phyloP scores from a whole-genome alignment of 176 grass and related monocot genomes.

The Aegilops longissima region DNA sequence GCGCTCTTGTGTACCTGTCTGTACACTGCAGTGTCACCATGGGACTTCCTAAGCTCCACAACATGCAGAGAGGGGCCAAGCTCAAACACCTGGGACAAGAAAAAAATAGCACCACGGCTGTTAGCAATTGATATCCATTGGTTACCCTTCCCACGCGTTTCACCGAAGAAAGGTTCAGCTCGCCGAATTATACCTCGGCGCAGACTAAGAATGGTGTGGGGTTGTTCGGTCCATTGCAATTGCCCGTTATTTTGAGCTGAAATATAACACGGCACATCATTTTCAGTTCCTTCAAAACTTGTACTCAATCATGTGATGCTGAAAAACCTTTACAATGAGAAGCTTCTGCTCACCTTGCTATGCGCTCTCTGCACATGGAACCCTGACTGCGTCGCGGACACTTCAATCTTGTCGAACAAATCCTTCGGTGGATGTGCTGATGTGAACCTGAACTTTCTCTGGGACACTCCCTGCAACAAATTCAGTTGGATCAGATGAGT shows the following conservation, averaged over 20 bases:
- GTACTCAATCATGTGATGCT: background rate
- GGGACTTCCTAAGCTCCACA: constrained; percentile 72
- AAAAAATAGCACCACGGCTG: background rate
- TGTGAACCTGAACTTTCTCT: constrained; percentile 83
- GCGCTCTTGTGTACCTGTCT: constrained; percentile 59
- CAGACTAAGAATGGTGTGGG: constrained; percentile 44
- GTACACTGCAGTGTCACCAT: constrained; percentile 68
- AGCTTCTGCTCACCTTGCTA: constrained; percentile 47
- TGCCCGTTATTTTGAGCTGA: constrained; percentile 59
- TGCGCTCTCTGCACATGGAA: constrained; percentile 59
- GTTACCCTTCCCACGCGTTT: background rate
- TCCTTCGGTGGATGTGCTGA: constrained; percentile 56
- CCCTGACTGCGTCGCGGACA: constrained; percentile 42
- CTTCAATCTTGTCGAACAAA: constrained; percentile 58
- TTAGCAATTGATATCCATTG: background rate
- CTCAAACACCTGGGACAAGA: constrained; percentile 65
- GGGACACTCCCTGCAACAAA: constrained; percentile 60
- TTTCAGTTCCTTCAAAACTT: constrained; percentile 16
- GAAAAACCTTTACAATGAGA: background rate
- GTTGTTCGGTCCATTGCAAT: constrained; percentile 33
- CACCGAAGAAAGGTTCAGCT: background rate
- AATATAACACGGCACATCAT: constrained; percentile 6
- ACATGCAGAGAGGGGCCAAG: constrained; percentile 70
- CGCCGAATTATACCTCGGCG: constrained; percentile 45
- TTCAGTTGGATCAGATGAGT: background rate